Evolutionary conservation across 108 stramenopile species (phyloP).

Genomic region (Epithemia pelagica): DNA sequence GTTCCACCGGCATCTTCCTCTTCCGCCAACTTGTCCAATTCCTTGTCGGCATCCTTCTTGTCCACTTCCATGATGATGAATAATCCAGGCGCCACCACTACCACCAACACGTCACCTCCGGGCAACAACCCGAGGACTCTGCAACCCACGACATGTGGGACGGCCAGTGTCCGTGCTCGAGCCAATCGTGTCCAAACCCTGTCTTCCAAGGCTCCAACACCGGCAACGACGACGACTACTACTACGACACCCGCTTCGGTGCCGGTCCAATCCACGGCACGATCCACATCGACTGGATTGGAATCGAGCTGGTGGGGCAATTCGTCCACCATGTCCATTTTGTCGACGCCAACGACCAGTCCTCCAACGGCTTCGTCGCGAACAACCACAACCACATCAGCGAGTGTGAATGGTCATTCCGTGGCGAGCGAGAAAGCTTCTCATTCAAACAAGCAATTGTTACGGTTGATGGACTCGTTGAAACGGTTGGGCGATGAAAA

Average conservation of each 20-base stretch:
- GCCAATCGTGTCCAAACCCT: constrained; percentile 74
- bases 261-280: background rate
- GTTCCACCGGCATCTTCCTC: constrained; percentile 61
- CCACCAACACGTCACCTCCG: background rate
- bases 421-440: constrained; percentile 4
- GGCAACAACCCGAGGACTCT: background rate
- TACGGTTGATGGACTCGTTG: constrained; percentile 78
- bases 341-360: background rate
- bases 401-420: background rate
- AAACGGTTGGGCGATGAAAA: constrained; percentile 84
- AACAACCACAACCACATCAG: background rate
- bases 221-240: constrained; percentile 1
- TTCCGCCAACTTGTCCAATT: constrained; percentile 48
- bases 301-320: constrained; percentile 86
- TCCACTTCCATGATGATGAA: background rate
- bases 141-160: constrained; percentile 22
- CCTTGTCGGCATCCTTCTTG: background rate
- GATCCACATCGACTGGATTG: constrained; percentile 27
- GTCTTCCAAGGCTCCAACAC: constrained; percentile 28
- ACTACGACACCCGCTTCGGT: constrained; percentile 7
- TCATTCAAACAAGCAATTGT: constrained; percentile 55
- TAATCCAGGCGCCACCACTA: background rate
- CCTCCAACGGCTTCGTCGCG: background rate
- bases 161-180: constrained; percentile 45
- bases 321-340: constrained; percentile 17